A percentile compares a stretch with the other conserved stretches of the same genome.
phyloP scores from a whole-genome alignment of 306 rosid genomes.

The Dryas drummondii region DNA sequence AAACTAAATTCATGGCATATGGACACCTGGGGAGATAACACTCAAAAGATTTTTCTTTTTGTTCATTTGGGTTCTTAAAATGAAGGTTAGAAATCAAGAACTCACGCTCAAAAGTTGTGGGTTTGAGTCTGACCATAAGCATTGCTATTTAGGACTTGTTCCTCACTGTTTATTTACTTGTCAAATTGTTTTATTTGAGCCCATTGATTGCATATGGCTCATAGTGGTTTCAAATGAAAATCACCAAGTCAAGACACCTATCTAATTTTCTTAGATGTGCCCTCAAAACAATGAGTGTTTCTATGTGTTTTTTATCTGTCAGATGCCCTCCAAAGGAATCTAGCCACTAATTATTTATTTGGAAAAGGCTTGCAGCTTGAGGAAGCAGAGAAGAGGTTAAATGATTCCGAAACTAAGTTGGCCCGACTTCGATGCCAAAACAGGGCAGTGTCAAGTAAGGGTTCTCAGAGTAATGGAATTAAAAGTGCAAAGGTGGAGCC shows the following conservation, averaged over 20 bases:
- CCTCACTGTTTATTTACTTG: not conserved
- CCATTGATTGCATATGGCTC: not conserved
- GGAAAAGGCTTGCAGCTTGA: constrained; percentile 57
- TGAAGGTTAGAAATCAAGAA: constrained; percentile 1
- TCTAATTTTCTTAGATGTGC: not conserved
- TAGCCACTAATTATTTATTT: constrained; percentile 27
- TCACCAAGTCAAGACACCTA: not conserved
- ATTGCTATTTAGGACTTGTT: not conserved
- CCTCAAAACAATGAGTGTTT: not conserved
- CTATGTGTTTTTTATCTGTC: not conserved
- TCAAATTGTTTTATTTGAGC: not conserved
- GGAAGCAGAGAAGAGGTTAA: constrained; percentile 68
- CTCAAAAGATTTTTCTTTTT: not conserved
- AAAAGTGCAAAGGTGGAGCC: constrained; percentile 56
- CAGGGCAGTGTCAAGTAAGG: constrained; percentile 31
- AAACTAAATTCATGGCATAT: not conserved
- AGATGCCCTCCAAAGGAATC: not conserved
- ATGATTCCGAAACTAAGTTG: constrained; percentile 63
- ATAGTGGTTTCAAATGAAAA: not conserved
- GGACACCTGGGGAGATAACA: not conserved
- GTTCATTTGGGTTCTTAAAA: not conserved
- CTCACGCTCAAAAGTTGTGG: not conserved
- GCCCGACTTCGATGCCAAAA: constrained; percentile 66
- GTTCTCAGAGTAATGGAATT: constrained; percentile 22
- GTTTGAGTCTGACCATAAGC: not conserved